phyloP scores from a whole-genome alignment of 2,329 filamentous ascomycete genomes.

The Aureobasidium vineae region DNA sequence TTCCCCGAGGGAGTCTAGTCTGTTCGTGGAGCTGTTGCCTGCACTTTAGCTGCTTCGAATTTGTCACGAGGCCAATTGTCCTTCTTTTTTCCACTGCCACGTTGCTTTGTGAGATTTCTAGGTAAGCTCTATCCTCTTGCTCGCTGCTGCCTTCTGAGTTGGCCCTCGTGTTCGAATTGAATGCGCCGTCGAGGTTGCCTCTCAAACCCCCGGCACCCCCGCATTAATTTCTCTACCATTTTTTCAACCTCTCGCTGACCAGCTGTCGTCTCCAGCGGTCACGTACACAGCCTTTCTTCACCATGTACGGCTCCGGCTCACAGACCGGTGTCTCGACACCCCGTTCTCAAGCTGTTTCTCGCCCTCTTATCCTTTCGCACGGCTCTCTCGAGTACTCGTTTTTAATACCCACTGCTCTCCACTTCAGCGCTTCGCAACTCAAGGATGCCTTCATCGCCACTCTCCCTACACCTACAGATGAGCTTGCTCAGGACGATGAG shows the following conservation, averaged over 20 bases:
- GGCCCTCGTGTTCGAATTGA: background rate
- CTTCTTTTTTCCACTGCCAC: conserved; percentile 18
- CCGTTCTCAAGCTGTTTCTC: conserved; percentile 86
- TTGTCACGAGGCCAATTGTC: conserved; percentile 26
- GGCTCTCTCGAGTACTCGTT: conserved; percentile 96
- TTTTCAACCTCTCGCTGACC: conserved; percentile 25
- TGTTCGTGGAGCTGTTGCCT: conserved; percentile 23
- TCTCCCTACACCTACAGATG: conserved; percentile 88
- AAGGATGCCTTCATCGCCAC: conserved; percentile 85
- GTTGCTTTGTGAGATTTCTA: conserved; percentile 21
- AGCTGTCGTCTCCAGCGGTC: conserved; percentile 15
- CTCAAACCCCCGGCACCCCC: conserved; percentile 4
- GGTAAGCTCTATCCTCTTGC: conserved; percentile 8
- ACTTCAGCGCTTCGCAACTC: conserved; percentile 93
- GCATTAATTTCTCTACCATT: conserved; percentile 24
- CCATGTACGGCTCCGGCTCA: conserved; percentile 76
- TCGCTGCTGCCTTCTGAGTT: conserved; percentile 11
- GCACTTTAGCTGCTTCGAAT: conserved; percentile 27
- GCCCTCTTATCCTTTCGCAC: conserved; percentile 85
- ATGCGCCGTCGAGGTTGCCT: conserved; percentile 24
- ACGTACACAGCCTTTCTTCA: conserved; percentile 36
- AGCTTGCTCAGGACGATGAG: conserved; percentile 97
- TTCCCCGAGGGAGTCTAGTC: conserved; percentile 18
- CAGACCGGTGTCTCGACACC: conserved; percentile 98
- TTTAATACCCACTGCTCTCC: conserved; percentile 88